A percentile compares a stretch with the other conserved stretches of the same genome.
These are phyloP conservation scores for Lecanicillium sp. DNA, from an alignment of 2,329 filamentous ascomycete species.

Conservation along the genomic window DNA sequence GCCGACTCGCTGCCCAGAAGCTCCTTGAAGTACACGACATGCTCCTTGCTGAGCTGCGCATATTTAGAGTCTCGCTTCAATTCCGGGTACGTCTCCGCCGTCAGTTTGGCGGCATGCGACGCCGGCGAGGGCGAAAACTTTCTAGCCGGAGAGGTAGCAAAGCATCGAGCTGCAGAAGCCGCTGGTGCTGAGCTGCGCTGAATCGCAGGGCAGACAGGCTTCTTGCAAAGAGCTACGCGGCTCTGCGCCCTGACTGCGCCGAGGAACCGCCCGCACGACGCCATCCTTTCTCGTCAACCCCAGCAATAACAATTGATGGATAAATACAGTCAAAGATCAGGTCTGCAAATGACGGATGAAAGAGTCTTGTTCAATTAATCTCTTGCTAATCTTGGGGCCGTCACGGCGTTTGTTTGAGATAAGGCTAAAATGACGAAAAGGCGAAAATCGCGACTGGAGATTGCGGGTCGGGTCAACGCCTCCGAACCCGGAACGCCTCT, in stretches of 20 bases:
- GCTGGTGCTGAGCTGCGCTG: constrained; percentile 1
- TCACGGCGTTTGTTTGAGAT: not conserved
- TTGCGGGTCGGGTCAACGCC: not conserved
- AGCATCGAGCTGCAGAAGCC: constrained; percentile 13
- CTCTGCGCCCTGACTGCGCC: constrained; percentile 12
- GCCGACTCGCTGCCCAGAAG: constrained; percentile 74
- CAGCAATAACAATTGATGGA: not conserved
- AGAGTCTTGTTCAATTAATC: not conserved
- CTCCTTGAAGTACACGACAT: constrained; percentile 75
- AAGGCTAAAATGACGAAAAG: not conserved
- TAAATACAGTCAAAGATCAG: no score
- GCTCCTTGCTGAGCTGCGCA: constrained; percentile 61
- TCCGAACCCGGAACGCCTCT: no score
- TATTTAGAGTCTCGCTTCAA: constrained; percentile 75
- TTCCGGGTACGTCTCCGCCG: constrained; percentile 76
- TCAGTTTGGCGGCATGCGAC: constrained; percentile 50
- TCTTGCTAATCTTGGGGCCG: not conserved
- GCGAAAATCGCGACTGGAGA: not conserved
- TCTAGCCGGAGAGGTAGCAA: constrained; percentile 21
- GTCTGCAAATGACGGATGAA: not conserved
- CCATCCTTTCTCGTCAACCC: constrained; percentile 10
- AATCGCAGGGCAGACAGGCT: not conserved
- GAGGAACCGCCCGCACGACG: constrained; percentile 11
- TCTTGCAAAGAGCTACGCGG: not conserved
- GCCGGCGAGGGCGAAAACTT: constrained; percentile 17